A percentile compares a stretch with the other conserved stretches of the same genome.
Evolutionary conservation across 306 rosid species (phyloP).

Genomic region (Cucumis cinereus): DNA sequence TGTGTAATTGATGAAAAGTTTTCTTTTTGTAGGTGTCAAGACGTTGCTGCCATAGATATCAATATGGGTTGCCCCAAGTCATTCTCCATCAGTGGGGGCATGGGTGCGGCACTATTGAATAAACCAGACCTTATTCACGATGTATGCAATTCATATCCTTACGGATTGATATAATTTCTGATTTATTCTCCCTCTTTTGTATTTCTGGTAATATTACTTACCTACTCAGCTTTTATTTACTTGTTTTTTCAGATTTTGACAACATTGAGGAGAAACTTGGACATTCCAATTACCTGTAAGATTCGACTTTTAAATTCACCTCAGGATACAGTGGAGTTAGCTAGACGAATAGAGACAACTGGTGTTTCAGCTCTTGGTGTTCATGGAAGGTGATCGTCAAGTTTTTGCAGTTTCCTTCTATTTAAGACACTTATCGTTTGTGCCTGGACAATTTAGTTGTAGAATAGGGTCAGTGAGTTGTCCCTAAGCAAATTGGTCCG

Average conservation of each 20-base stretch:
- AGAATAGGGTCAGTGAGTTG: not conserved
- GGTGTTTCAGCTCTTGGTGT: conserved; percentile 82
- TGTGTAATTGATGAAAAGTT: not conserved
- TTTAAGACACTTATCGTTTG: not conserved
- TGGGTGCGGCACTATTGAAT: conserved; percentile 73
- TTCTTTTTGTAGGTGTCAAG: conserved; percentile 42
- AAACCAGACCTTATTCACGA: conserved; percentile 83
- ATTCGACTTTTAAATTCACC: conserved; percentile 64
- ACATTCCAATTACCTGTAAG: conserved; percentile 77
- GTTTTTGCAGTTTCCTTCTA: not conserved
- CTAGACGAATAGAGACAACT: conserved; percentile 72
- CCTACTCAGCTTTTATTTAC: not conserved
- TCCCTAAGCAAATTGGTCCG: too few species aligned
- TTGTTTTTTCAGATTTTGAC: conserved; percentile 56
- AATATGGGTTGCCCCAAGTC: conserved; percentile 95
- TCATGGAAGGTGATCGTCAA: conserved; percentile 69
- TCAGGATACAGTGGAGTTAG: conserved; percentile 72
- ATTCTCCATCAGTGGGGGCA: conserved; percentile 87
- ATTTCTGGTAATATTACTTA: conserved; percentile 4
- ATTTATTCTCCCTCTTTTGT: not conserved
- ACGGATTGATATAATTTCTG: not conserved
- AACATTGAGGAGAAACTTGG: conserved; percentile 70
- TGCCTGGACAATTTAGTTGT: not conserved
- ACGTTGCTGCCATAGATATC: conserved; percentile 81
- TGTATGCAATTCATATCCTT: conserved; percentile 26